Conservation (phyloP, 129 eudicot species). For the Sambucus nigra region DNA sequence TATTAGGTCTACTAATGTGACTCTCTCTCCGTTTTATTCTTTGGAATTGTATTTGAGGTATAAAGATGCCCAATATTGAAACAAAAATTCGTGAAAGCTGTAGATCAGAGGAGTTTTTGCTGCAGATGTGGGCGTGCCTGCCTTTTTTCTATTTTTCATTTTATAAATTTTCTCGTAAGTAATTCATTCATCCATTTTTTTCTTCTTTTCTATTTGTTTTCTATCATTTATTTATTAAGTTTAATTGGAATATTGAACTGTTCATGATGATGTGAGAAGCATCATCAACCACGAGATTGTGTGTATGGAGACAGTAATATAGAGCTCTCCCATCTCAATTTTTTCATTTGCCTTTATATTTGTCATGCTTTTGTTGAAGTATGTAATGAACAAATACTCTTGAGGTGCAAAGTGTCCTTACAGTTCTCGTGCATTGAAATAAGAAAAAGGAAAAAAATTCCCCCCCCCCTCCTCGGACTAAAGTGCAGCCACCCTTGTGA, state of each 20-base stretch:
- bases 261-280: constrained; percentile 9
- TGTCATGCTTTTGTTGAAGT: too few species aligned
- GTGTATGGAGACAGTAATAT: constrained; percentile 1
- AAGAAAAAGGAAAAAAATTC: too few species aligned
- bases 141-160: too few species aligned
- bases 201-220: constrained; percentile 2
- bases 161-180: constrained; percentile 33
- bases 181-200: constrained; percentile 37
- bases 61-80: constrained; percentile 18
- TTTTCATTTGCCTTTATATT: neutral
- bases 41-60: constrained; percentile 14
- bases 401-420: too few species aligned
- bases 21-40: too few species aligned
- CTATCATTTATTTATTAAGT: constrained; percentile 21
- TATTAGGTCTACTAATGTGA: constrained; percentile 14
- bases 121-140: constrained; percentile 21
- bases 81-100: constrained; percentile 25
- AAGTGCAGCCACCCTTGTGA: too few species aligned
- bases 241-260: constrained; percentile 20
- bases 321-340: neutral
- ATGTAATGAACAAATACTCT: too few species aligned
- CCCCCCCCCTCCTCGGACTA: too few species aligned
- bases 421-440: too few species aligned
- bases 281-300: constrained; percentile 13
- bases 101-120: constrained; percentile 40